Evolutionary conservation across 1,284 basidiomycete genomes (phyloP), one percentile per base, ranked within the genome.

Genomic region (Takashimella koratensis): DNA sequence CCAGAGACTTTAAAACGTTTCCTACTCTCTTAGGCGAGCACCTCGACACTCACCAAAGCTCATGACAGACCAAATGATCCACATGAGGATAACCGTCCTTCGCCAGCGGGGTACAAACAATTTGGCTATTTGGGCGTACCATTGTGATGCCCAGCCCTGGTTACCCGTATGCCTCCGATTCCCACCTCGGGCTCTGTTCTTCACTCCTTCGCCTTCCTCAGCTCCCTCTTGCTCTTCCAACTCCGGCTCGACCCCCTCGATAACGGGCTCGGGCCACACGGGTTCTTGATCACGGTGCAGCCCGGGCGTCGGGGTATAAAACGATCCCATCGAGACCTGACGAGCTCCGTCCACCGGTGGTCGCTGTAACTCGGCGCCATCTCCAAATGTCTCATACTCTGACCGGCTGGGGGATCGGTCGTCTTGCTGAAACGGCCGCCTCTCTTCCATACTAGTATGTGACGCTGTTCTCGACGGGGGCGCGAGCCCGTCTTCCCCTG

Each of bases 41-140:
- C 23, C 45, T 52, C 49, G 54, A 16, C 21, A 75, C 86, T 56
- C 58, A 90, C 88, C 87, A 25, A 93, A 78, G 1, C 86, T 82
- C 84, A 90, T 88, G 0, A 82, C 76, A 53, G 82, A 85, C 93
- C 93, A 97, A 20, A 83, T 81, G 3, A 78, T 79, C 90, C 91
- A 95, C 53, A 95, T 85, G 47, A 96, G 77, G 47, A 91, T 46
- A 21, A 93, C 93, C 47, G 88, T 94, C 58, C 81, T 77, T 46
- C 84, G 73, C 91, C 93, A 96, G 67, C 90, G 83, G 0, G 87
- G 86, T 13, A 83, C 78, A 30, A 97, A 81, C 22, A 97, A 85
- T 78, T 88, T 83, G 58, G 76, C 78, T 40, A 96, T 79, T 30
- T 90, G 83, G 57, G 83, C 83, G 57, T 82, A 73, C 86, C 88